Percentiles rank a stretch among this genome's conserved stretches.
phyloP scores from a whole-genome alignment of 306 rosid species.

The Lupinus albus region DNA sequence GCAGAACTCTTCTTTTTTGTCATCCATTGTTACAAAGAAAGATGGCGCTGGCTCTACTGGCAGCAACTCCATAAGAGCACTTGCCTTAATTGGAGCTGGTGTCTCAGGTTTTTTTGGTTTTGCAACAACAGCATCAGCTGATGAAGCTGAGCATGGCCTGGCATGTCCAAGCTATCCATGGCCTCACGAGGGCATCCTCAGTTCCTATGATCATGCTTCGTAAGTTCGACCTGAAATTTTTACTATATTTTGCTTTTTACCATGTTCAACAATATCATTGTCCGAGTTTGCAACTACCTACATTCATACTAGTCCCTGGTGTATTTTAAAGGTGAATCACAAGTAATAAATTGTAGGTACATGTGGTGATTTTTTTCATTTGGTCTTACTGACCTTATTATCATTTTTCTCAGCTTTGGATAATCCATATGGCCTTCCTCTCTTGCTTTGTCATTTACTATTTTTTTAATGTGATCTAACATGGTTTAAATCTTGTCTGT shows the following conservation, averaged over 20 bases:
- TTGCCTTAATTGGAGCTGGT: conserved; percentile 90
- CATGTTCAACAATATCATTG: background rate
- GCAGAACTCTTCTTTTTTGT: conserved; percentile 58
- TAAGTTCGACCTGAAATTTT: conserved; percentile 49
- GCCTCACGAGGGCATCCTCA: conserved; percentile 98
- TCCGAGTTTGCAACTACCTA: conserved; percentile 6
- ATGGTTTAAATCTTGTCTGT: conserved; percentile 18
- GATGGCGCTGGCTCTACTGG: conserved; percentile 64
- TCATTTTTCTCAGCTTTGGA: conserved; percentile 8
- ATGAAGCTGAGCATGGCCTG: conserved; percentile 98
- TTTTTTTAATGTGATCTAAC: conserved; percentile 14
- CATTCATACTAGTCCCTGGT: conserved; percentile 6
- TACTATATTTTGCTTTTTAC: background rate
- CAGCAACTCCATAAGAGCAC: conserved; percentile 66
- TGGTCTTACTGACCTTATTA: conserved; percentile 2
- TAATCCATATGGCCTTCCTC: background rate
- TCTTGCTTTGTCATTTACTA: background rate
- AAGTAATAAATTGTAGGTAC: conserved; percentile 3
- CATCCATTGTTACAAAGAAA: conserved; percentile 62
- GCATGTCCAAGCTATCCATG: conserved; percentile 90
- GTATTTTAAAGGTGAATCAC: conserved; percentile 26
- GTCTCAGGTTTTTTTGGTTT: conserved; percentile 79
- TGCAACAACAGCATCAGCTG: conserved; percentile 80
- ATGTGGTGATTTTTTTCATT: background rate
- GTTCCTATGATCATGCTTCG: conserved; percentile 98